Conservation (phyloP, 2,329 filamentous ascomycete genomes). For the Colletotrichum sansevieriae region DNA sequence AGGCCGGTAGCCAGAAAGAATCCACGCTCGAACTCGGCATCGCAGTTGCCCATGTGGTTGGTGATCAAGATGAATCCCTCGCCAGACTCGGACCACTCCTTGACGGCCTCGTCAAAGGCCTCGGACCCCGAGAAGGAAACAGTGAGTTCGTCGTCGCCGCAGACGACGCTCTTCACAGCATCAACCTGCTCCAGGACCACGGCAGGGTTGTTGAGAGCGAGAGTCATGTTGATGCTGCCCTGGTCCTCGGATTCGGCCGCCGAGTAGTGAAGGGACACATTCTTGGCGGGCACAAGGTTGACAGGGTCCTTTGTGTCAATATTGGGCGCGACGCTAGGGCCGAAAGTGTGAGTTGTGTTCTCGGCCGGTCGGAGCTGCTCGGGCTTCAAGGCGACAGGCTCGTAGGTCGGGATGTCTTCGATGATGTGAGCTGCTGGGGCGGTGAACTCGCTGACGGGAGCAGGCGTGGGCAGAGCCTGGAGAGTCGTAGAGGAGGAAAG, state of each 20-base stretch:
- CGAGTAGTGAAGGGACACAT: conserved; percentile 42
- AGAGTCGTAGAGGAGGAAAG: background rate
- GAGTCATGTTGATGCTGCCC: conserved; percentile 44
- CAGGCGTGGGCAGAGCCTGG: conserved; percentile 11
- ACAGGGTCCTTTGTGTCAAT: conserved; percentile 39
- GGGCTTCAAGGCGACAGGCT: conserved; percentile 30
- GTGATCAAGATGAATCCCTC: conserved; percentile 55
- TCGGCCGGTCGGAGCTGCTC: conserved; percentile 46
- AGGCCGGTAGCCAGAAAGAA: conserved; percentile 53
- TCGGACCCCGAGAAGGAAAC: conserved; percentile 41
- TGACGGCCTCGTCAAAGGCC: conserved; percentile 42
- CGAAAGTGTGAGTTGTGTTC: conserved; percentile 45
- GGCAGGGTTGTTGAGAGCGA: conserved; percentile 43
- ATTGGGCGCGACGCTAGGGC: conserved; percentile 31
- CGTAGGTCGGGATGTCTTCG: conserved; percentile 27
- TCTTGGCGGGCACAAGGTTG: conserved; percentile 43
- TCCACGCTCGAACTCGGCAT: conserved; percentile 54
- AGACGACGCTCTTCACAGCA: conserved; percentile 39
- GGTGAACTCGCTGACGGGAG: conserved; percentile 1
- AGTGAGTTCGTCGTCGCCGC: conserved; percentile 37
- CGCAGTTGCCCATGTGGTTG: conserved; percentile 57
- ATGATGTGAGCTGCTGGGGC: conserved; percentile 28
- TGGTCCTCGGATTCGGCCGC: conserved; percentile 27
- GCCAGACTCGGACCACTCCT: conserved; percentile 40
- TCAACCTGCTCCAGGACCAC: conserved; percentile 44